Percentiles rank a stretch among this genome's conserved stretches.
Conservation (phyloP, 306 rosid genomes). For the Abrus pulchellus region DNA sequence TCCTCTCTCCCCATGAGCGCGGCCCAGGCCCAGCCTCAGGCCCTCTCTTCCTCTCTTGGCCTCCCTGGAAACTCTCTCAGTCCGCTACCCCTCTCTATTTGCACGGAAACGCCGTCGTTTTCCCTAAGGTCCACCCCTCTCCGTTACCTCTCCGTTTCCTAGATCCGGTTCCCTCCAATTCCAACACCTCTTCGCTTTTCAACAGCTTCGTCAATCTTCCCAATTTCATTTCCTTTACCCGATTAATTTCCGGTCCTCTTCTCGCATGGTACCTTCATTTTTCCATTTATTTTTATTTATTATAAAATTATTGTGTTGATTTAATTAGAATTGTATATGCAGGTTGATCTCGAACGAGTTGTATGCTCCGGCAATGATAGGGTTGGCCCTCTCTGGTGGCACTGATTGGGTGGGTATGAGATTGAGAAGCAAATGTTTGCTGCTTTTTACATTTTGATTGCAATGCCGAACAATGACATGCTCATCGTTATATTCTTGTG, state of each 20-base stretch:
- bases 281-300: not conserved
- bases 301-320: not conserved
- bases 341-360: constrained; percentile 87
- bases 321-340: constrained; percentile 16
- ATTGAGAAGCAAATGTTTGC: not conserved
- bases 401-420: constrained; percentile 94
- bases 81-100: constrained; percentile 86
- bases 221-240: constrained; percentile 72
- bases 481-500: constrained; percentile 21
- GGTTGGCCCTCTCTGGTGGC: constrained; percentile 84
- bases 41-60: constrained; percentile 80
- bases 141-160: constrained; percentile 58
- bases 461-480: not conserved
- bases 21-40: constrained; percentile 61
- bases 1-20: constrained; percentile 49
- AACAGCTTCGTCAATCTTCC: constrained; percentile 77
- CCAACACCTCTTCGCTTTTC: constrained; percentile 26
- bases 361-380: constrained; percentile 81
- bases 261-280: constrained; percentile 75
- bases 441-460: not conserved
- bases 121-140: constrained; percentile 58
- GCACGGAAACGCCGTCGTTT: constrained; percentile 62
- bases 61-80: constrained; percentile 94
- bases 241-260: constrained; percentile 84
- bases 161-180: constrained; percentile 53